Percentiles rank a stretch among this genome's conserved stretches.
Evolutionary conservation across 176 grass and related monocot genomes (phyloP).

Genomic region (Rhynchospora tenuis): DNA sequence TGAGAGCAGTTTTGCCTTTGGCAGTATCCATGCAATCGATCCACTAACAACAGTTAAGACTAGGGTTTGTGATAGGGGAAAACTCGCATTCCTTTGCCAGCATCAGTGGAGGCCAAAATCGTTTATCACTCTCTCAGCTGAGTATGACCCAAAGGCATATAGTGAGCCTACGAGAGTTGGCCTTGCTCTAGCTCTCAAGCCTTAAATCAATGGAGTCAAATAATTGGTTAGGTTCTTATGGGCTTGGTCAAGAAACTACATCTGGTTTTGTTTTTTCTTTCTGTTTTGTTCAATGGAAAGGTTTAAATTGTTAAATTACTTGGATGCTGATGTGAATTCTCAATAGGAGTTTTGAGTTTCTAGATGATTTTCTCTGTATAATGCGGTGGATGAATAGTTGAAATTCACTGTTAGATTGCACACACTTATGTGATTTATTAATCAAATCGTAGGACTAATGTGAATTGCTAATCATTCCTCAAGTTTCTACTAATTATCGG

Average conservation of each 20-base stretch:
- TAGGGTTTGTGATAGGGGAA: slow-evolving; percentile 54
- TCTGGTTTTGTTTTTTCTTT: not conserved
- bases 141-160: slow-evolving; percentile 70
- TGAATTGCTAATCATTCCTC: not conserved
- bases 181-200: slow-evolving; percentile 56
- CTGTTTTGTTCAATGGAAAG: not conserved
- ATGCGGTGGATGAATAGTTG: not conserved
- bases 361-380: not conserved
- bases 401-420: not conserved
- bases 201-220: slow-evolving; percentile 29
- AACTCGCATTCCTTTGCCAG: slow-evolving; percentile 57
- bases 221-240: not conserved
- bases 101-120: slow-evolving; percentile 87
- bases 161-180: slow-evolving; percentile 58
- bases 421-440: not conserved
- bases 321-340: not conserved
- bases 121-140: slow-evolving; percentile 51
- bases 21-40: slow-evolving; percentile 55
- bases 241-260: not conserved
- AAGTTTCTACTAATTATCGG: not conserved
- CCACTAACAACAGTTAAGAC: slow-evolving; percentile 60
- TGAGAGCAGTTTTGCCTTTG: slow-evolving; percentile 68
- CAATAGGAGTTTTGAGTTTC: not conserved
- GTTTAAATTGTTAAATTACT: not conserved
- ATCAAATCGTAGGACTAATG: not conserved